Base-by-base conservation (phyloP, 1,284 basidiomycete genomes). In the Bondarzewia mesenterica region DNA sequence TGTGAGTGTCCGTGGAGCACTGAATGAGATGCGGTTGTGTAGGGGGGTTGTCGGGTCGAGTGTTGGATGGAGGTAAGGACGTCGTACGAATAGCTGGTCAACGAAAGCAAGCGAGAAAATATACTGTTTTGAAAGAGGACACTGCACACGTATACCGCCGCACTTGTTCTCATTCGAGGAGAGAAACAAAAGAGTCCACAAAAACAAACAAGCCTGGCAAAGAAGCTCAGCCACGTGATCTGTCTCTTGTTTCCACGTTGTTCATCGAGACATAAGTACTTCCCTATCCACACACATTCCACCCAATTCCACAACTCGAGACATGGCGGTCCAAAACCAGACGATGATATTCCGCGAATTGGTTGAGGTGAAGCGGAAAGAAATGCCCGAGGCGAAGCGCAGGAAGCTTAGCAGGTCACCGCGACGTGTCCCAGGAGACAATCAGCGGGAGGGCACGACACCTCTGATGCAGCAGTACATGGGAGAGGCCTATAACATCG, bases 401-500 rank as follows among this genome's bases (percentile, higher is more conserved):
- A 73, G 72, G 54, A 85, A 73, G 60, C 54, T 71, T 32, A 57
- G 61, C 36, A 66, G 66, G 50, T 56, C 60, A 25, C 54, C 68
- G 48, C 63, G 55, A 47, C 63, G 67, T 50, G 45, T 57, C 39
- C 57, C 57, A 37, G 63, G 65, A 41, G 63, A 68, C 49, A 56
- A 55, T 27, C 63, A 64, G 47, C 56, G 51, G 26, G 58, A 68
- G 35, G 65, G 68, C 27, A 63, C 72, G 47, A 59, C 62, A 16
- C 60, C 68, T 15, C 63, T 82, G 52, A 78, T 75, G 55, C 83
- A 80, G 63, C 75, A 80, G 58, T 90, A 85, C 61, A 58, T 88
- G 50, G 63, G 72, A 47, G 86, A 90, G 61, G 88, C 83, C 4
- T 82, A 88, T 59, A 75, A 73, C 36, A 77, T 90, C 54, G 87